Evolutionary conservation across 768 basidiomycete species (phyloP), one percentile per base, ranked within the genome.

Genomic region (Phylloporus arenicola): DNA sequence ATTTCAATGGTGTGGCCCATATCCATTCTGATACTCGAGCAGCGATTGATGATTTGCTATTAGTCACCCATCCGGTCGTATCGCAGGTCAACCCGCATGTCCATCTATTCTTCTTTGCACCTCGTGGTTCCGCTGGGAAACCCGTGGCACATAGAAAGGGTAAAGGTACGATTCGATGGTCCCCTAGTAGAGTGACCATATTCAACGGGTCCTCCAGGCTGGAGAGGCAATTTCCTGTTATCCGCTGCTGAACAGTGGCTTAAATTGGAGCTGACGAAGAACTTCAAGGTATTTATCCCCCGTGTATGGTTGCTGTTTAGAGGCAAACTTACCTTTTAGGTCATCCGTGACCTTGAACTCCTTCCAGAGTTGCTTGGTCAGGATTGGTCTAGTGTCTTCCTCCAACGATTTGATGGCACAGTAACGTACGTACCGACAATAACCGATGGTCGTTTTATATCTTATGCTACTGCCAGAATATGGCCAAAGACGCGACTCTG

Each of bases 381-480:
- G 64, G 95, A 99, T 65, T 98, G 95, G 95, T 92, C 90, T 1
- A 88, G 87, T 55, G 92, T 98, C 11, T 99, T 98, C 64, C 72
- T 98, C 44, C 96, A 98, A 67, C 80, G 91, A 44, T 97, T 96
- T 63, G 92, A 92, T 57, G 89, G 89, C 4, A 75, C 81, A 22
- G 84, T 92, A 43, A 92, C 90, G 89, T 91, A 75, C 62, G 86
- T 74, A 16, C 11, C 19, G 35, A n/a, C 38, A 14, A 41, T 48
- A 8, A 45, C 34, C 43, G 22, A 41, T 20, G 13, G 53, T 69
- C 16, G 19, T 45, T 35, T 29, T 58, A 68, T 48, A 14, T 49
- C 71, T 63, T 35, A 63, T 41, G 6, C 9, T 65, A 6, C 58
- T 54, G 50, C 55, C 50, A 89, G 88, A 30, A 90, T 93, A 47